Base-by-base conservation (phyloP, 2,329 filamentous ascomycete species). In the Ascochyta koolunga region DNA sequence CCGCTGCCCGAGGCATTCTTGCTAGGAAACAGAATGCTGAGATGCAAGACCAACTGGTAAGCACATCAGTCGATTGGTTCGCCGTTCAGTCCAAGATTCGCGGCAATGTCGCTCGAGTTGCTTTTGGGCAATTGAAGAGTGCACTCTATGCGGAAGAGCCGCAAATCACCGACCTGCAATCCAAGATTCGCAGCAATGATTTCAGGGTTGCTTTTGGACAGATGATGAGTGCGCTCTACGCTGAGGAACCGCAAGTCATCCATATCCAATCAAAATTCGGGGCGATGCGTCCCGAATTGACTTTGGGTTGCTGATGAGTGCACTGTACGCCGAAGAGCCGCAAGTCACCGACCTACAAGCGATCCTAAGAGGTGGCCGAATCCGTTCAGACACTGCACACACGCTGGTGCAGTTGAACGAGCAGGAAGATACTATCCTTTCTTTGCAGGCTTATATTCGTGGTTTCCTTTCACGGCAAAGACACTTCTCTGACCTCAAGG, bases 1-100 rank as follows among this genome's bases (percentile, higher is more conserved):
- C 88, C 64, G 83, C 83, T 54, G 81, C 84, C 31, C 83, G 89
- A 73, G 89, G 71, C 22, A 61, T 64, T 37, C 61, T 74, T 40
- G 74, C 75, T 53, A 76, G 79, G 60, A 71, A 69, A 31, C 69
- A 67, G 29, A 76, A 79, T 33, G 69, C 70, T 1, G 67, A 71
- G n/a, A 60, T 79, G 33, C 69, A 74, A 51, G 60, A 77, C 32
- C 71, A 73, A 40, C 69, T 83, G 53, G 72, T 72, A 61, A 73
- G 72, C 52, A 75, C 73, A 18, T 67, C 76, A 24, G 60, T 71
- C 35, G 62, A 71, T 64, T 81, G 79, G 72, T 70, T 68, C 39
- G 56, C 65, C 47, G 67, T 83, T 50, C 81, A 83, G 64, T 77
- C 80, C 45, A 68, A 74, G 33, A 64, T 76, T 59, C 77, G 81